A percentile compares a stretch with the other conserved stretches of the same genome.
Conservation (phyloP, 2,329 filamentous ascomycete genomes). For the Claviceps spartinae region DNA sequence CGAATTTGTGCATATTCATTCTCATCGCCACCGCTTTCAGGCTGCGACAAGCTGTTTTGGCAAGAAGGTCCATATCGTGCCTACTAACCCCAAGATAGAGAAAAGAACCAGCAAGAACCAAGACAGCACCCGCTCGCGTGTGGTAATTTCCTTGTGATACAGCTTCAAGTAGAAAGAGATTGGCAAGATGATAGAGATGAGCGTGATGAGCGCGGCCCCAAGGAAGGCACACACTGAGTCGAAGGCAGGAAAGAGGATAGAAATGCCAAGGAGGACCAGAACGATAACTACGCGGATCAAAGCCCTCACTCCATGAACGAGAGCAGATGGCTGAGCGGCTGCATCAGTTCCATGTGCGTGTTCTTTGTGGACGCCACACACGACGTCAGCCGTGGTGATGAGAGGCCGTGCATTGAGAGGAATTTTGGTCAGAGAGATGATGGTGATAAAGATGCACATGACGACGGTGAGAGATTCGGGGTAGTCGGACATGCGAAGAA, state of each 20-base stretch:
- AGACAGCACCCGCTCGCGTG: slow-evolving; percentile 49
- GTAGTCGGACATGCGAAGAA: slow-evolving; percentile 63
- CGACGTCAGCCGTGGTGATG: slow-evolving; percentile 68
- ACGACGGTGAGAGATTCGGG: slow-evolving; percentile 60
- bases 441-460: slow-evolving; percentile 75
- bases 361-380: slow-evolving; percentile 55
- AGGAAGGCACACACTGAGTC: slow-evolving; percentile 86
- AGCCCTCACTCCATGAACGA: slow-evolving; percentile 38
- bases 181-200: slow-evolving; percentile 84
- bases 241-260: slow-evolving; percentile 59
- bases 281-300: slow-evolving; percentile 54
- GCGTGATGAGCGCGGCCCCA: slow-evolving; percentile 81
- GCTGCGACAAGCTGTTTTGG: slow-evolving; percentile 58
- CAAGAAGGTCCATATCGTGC: slow-evolving; percentile 79
- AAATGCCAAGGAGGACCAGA: slow-evolving; percentile 60
- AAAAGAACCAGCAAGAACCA: slow-evolving; percentile 59
- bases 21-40: background rate
- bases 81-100: slow-evolving; percentile 54
- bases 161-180: slow-evolving; percentile 83
- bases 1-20: background rate
- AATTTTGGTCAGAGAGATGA: slow-evolving; percentile 93
- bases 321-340: slow-evolving; percentile 22
- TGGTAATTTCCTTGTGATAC: slow-evolving; percentile 58
- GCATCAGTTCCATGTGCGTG: slow-evolving; percentile 22
- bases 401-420: slow-evolving; percentile 82